Base-by-base conservation (phyloP, 139 green algal genomes). In the Chlamydomonas sphaeroides region DNA sequence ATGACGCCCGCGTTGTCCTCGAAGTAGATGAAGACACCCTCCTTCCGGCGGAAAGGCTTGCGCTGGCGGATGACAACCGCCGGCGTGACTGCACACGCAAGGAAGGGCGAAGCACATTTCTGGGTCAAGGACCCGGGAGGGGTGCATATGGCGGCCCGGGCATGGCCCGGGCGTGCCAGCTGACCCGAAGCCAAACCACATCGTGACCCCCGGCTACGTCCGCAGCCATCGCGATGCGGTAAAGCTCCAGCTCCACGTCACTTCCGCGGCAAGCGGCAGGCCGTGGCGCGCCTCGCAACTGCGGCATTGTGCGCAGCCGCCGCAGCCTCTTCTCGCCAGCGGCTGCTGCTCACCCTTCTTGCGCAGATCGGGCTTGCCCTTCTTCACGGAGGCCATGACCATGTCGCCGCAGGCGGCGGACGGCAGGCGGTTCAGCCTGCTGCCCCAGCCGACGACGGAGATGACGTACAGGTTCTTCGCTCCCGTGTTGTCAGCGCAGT, bases 401-500 rank as follows among this genome's bases (percentile, higher is more conserved):
- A 99, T 99, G 92, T 99, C 96, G 36, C 97, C 97, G 72, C 86
- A 85, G 42, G 87, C 90, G 49, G 93, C 97, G 65, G 92, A 84
- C 20, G 97, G 97, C 91, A 99, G 91, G 62, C 96, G 93, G 92
- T 99, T 99, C 42, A 99, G 93, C 65, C 97, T 92, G 30, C 96
- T 92, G 62, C 98, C 96, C 93, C 93, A 98, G 74, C 95, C 95
- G 53, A 90, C 87, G 41, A 99, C 98, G 14, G 95, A 93, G 83
- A 99, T 99, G 83, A 99, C 92, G 92, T 99, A 99, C 83, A 99
- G 92, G 95, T 99, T 99, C 95, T 99, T 99, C 63, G 95, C 97
- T 49, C 96, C 96, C 0, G 94, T 97, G 92, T 99, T 99, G 92
- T 99, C 97, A 38, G 97, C 97, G 91, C 97, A 99, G 92, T 99